Base-by-base conservation (phyloP, 345 rosid genomes). In the Linum tenue region DNA sequence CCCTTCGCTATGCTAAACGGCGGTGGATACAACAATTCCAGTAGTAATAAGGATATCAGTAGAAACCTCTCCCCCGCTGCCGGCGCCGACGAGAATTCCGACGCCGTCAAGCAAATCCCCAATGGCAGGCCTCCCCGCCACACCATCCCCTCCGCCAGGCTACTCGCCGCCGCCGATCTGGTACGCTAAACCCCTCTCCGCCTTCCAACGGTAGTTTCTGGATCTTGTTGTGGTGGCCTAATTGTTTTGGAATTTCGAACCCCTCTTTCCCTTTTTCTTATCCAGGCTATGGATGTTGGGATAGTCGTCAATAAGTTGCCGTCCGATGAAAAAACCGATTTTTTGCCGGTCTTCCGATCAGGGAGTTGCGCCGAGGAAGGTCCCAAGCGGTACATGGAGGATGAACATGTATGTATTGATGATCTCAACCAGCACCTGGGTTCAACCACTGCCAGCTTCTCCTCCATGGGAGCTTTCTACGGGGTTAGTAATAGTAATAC, bases 341-440 rank as follows among this genome's bases (percentile, higher is more conserved):
- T 81, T 77, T 56, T 74, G 38, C 94, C 98, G 3, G 70, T 84
- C 3, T 77, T 88, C 69, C 84, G 91, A 43, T 90, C 97, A 62
- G 97, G 97, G 72, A 90, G 97, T 70, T 90, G 92, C 67, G 95
- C 97, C 65, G 97, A 90, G 74, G 84, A 68, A 74, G 99, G 99
- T 37, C 87, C 96, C 44, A 94, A 94, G 75, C 83, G 83, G 66
- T 82, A 66, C 62, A 94, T 94, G 99, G 97, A 94, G 79, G 99
- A 94, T 80, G 97, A 90, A 55, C 96, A 90, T 75, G 55, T 88
- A 37, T 90, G 99, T 67, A 85, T 90, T 36, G 95, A 94, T 78
- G 77, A 90, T 79, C 97, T 94, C 68, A 67, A 72, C 69, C 81
- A 79, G 16, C 88, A 90, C 76, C 73, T 87, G 35, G 83, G 81